Percentiles rank a stretch among this genome's conserved stretches.
These are phyloP conservation scores for Venustampulla echinocandica DNA, from an alignment of 495 filamentous ascomycete species.

Conservation along the genomic window DNA sequence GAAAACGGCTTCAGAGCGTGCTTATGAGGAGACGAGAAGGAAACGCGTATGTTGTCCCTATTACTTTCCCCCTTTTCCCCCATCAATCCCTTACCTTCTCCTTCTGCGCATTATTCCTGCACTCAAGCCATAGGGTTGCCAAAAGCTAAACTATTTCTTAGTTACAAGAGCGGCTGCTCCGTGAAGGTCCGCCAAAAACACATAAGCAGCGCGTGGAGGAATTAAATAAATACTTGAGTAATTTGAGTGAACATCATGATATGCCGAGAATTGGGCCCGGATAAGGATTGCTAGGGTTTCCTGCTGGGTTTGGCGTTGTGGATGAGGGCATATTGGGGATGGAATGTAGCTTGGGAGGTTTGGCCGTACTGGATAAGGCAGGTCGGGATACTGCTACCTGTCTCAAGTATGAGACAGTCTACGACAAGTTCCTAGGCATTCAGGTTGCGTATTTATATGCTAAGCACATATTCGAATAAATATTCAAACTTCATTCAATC, in stretches of 20 bases:
- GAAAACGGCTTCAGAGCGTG: constrained; percentile 83
- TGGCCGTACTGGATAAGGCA: too few relatives aligned
- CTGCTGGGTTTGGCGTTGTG: not conserved
- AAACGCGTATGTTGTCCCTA: constrained; percentile 58
- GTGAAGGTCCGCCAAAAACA: constrained; percentile 60
- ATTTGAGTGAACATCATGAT: constrained; percentile 93
- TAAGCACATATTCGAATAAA: too few relatives aligned
- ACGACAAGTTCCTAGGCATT: too few relatives aligned
- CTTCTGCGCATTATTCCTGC: not conserved
- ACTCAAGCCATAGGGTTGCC: not conserved
- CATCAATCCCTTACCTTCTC: not conserved
- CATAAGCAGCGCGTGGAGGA: constrained; percentile 97
- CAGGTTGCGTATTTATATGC: too few relatives aligned
- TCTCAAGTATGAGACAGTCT: too few relatives aligned
- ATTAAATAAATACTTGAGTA: constrained; percentile 84
- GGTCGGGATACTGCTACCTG: too few relatives aligned
- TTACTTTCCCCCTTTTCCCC: not conserved
- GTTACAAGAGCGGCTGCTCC: constrained; percentile 66
- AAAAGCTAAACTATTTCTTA: constrained; percentile 17
- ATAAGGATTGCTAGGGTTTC: constrained; percentile 1
- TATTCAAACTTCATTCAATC: too few relatives aligned
- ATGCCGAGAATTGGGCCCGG: constrained; percentile 46
- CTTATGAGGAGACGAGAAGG: constrained; percentile 67
- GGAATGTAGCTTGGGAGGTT: not conserved
- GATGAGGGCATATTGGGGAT: not conserved